Conservation (phyloP, 2,329 filamentous ascomycete species). For the Magnaporthiopsis rhizophila region DNA sequence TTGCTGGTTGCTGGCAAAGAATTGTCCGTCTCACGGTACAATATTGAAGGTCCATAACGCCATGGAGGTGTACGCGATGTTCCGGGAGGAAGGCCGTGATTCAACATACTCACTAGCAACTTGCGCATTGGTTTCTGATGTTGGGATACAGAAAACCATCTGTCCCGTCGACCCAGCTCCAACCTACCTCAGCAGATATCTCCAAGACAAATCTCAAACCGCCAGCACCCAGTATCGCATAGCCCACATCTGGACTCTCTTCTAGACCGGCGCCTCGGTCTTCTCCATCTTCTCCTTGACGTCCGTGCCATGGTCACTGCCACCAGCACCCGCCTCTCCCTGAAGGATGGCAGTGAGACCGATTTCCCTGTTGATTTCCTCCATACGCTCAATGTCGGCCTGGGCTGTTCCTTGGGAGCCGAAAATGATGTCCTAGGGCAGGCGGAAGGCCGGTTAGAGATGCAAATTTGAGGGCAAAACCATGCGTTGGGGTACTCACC, state of each 20-base stretch:
- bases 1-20: too few species aligned
- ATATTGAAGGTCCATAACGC: too few species aligned
- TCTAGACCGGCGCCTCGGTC: not conserved
- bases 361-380: constrained; percentile 64
- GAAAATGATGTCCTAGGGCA: constrained; percentile 52
- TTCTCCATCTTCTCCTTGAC: constrained; percentile 1
- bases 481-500: constrained; percentile 23
- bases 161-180: too few species aligned
- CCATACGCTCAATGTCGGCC: constrained; percentile 62
- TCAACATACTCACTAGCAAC: not conserved
- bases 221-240: not conserved
- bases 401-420: constrained; percentile 58
- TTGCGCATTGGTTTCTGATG: too few species aligned
- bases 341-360: constrained; percentile 43
- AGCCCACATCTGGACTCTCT: too few species aligned
- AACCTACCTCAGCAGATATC: not conserved
- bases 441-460: not conserved
- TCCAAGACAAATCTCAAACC: not conserved
- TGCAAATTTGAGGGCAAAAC: not conserved
- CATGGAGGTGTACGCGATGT: too few species aligned
- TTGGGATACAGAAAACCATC: too few species aligned
- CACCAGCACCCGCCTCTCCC: not conserved
- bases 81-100: too few species aligned
- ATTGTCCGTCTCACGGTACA: too few species aligned
- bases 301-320: not conserved